Evolutionary conservation across 73 alveolate genomes (phyloP).

Genomic region (Tetrahymena borealis): DNA sequence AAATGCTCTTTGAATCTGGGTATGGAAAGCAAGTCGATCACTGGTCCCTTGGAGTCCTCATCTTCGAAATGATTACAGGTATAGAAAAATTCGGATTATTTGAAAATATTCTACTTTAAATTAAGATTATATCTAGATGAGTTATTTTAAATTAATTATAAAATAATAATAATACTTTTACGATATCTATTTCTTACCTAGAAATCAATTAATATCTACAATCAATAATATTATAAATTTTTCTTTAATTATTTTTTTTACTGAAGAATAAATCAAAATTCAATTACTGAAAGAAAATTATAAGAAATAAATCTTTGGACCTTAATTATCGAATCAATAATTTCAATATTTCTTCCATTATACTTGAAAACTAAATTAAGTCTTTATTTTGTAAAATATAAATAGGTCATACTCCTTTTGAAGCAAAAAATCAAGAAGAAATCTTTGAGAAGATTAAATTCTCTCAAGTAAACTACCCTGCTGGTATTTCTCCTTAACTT

Average conservation of each 20-base stretch:
- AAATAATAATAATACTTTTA: too few relatives aligned
- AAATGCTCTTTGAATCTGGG: conserved; percentile 65
- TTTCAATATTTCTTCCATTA: neutral
- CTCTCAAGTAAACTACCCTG: conserved; percentile 36
- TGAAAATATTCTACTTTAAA: neutral
- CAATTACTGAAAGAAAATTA: too few relatives aligned
- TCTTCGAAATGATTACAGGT: conserved; percentile 69
- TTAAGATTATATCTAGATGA: too few relatives aligned
- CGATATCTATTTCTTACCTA: too few relatives aligned
- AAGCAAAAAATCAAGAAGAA: conserved; percentile 81
- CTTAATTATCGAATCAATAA: too few relatives aligned
- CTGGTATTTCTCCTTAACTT: conserved; percentile 34
- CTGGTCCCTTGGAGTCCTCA: conserved; percentile 65
- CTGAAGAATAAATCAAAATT: too few relatives aligned
- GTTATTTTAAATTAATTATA: too few relatives aligned
- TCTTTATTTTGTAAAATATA: neutral
- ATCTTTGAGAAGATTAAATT: conserved; percentile 73
- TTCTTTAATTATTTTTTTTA: too few relatives aligned
- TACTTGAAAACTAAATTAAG: neutral
- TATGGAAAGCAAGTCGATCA: conserved; percentile 63
- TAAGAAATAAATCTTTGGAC: too few relatives aligned
- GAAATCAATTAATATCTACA: too few relatives aligned
- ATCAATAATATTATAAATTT: too few relatives aligned
- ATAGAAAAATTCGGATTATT: too few relatives aligned
- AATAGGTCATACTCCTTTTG: conserved; percentile 72